Conservation (phyloP, 164 flowering plant species). For the Nymphaea colorata region DNA sequence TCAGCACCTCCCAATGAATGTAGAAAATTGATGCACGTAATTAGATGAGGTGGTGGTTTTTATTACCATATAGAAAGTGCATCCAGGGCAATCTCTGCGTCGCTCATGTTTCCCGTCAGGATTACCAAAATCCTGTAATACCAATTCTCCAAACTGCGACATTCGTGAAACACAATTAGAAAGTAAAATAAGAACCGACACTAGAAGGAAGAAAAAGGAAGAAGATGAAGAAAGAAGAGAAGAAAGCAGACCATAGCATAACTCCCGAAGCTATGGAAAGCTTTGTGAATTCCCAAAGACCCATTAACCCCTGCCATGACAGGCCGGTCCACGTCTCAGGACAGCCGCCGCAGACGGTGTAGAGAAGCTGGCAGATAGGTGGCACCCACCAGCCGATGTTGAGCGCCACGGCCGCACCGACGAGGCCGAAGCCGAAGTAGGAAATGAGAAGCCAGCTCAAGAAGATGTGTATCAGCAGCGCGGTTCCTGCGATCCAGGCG, state of each 20-base stretch:
- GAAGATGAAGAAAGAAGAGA: neutral
- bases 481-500: constrained; percentile 27
- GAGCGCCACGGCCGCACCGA: constrained; percentile 25
- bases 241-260: neutral
- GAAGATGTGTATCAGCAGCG: constrained; percentile 21
- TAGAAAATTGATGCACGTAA: no score
- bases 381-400: constrained; percentile 42
- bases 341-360: constrained; percentile 33
- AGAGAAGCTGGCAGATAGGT: constrained; percentile 22
- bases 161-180: neutral
- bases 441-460: constrained; percentile 32
- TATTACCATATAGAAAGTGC: constrained; percentile 60
- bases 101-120: constrained; percentile 48
- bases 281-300: constrained; percentile 19
- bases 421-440: constrained; percentile 21
- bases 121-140: constrained; percentile 48
- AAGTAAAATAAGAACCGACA: neutral
- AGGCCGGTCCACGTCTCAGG: constrained; percentile 42
- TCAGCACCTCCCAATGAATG: no score
- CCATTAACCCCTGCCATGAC: constrained; percentile 29
- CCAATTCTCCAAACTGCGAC: constrained; percentile 64
- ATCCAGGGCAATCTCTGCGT: constrained; percentile 57
- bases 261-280: neutral
- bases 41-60: neutral
- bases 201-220: neutral